Conservation (phyloP, 371 early-diverging fungal species). For the Haplosporangium sp. region DNA sequence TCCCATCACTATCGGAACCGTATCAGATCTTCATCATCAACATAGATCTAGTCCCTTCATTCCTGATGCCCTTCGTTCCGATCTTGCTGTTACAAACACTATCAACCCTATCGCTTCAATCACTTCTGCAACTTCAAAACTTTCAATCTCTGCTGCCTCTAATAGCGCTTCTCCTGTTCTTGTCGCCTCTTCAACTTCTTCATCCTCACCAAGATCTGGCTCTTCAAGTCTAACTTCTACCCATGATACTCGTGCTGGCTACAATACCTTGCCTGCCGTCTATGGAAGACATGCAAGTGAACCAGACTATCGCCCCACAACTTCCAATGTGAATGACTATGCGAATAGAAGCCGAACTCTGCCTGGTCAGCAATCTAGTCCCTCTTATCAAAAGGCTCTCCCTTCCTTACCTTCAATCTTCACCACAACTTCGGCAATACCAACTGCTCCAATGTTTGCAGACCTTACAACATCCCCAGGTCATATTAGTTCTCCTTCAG, state of each 20-base stretch:
- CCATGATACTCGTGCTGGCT: background rate
- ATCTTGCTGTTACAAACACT: background rate
- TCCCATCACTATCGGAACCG: constrained; percentile 29
- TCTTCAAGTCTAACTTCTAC: background rate
- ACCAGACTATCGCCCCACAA: background rate
- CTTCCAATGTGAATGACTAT: background rate
- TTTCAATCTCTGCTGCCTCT: constrained; percentile 5
- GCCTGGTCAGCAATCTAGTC: background rate
- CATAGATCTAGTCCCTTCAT: constrained; percentile 5
- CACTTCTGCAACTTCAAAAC: constrained; percentile 4
- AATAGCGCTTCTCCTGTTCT: background rate
- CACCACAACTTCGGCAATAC: background rate
- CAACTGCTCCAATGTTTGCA: background rate
- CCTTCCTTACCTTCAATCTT: background rate
- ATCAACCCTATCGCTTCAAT: constrained; percentile 5
- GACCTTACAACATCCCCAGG: background rate
- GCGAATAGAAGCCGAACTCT: background rate
- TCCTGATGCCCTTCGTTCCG: background rate
- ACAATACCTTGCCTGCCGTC: constrained; percentile 3
- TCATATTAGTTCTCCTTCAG: background rate
- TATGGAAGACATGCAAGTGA: constrained; percentile 9
- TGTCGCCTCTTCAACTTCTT: background rate
- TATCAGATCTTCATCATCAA: constrained; percentile 13
- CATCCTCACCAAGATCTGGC: background rate
- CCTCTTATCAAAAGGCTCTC: constrained; percentile 4